phyloP scores from a whole-genome alignment of 2,329 filamentous ascomycete species.

The Verticillium alfalfae region DNA sequence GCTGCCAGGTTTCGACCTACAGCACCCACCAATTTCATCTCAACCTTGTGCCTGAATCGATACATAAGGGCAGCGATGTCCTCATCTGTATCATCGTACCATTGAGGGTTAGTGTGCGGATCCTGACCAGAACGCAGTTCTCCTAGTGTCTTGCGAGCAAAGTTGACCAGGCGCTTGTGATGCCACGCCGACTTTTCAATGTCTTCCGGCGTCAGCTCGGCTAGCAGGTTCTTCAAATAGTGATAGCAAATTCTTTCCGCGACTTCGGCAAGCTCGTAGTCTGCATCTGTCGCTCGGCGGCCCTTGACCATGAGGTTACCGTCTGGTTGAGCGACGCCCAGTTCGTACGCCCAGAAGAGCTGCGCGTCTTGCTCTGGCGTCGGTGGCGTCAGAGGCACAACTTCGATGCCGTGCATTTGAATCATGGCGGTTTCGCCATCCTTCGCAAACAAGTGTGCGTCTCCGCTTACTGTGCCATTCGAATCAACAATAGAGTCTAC shows the following conservation, averaged over 20 bases:
- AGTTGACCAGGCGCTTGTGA: background rate
- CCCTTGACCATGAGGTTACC: slow-evolving; percentile 16
- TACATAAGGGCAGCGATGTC: background rate
- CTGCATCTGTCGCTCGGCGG: slow-evolving; percentile 4
- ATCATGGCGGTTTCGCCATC: too few species aligned
- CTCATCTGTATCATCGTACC: background rate
- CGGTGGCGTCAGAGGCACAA: too few species aligned
- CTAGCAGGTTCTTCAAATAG: background rate
- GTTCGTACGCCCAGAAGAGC: background rate
- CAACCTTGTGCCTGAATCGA: background rate
- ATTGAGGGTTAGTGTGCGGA: background rate
- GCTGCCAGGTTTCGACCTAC: too few species aligned
- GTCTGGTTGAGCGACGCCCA: slow-evolving; percentile 2
- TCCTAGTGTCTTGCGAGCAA: too few species aligned
- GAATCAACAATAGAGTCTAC: too few species aligned
- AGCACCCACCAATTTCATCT: background rate
- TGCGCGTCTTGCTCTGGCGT: too few species aligned
- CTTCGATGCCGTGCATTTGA: too few species aligned
- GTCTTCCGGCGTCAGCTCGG: background rate
- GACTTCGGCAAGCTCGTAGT: background rate
- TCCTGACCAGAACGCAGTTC: too few species aligned
- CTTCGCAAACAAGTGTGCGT: too few species aligned
- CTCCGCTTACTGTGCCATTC: too few species aligned
- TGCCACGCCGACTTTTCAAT: background rate
- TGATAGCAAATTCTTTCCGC: background rate